Base-by-base conservation (phyloP, 2,329 filamentous ascomycete species). In the Aureobasidium sp. region DNA sequence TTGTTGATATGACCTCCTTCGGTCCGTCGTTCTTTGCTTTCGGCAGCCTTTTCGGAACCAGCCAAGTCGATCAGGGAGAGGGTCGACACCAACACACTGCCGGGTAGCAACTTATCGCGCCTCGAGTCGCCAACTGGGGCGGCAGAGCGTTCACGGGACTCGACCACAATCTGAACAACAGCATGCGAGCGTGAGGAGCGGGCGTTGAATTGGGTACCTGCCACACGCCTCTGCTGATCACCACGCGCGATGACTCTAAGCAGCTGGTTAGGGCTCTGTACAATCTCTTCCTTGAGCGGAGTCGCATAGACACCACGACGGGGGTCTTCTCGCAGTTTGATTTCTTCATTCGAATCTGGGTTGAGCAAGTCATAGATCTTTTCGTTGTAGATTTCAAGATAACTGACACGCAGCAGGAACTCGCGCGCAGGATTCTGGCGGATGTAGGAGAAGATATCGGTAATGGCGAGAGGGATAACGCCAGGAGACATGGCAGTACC, bases 1-100 rank as follows among this genome's bases (percentile, higher is more conserved):
- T 97, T 97, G 80, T 99, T 99, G 77, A 99, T 99, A 72, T 99
- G 94, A 13, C 93, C 93, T 65, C 94, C 94, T 76, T 99, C 94
- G 16, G 91, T 90, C 49, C 94, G 84, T 59, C 94, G 85, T 76
- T 97, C 94, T 73, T 97, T 99, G 60, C 88, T 89, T 70, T 97
- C 94, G 3, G 94, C 94, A 44, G 94, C 94, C 75, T 93, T 91
- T 73, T 99, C 94, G 0, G 94, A 97, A 42, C 94, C 94, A 60
- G 94, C 94, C 67, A 99, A 79, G 82, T 99, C 94, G 66, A 99
- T 99, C 71, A 99, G 77, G 72, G 92, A 97, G 62, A 99, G 77
- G 0, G 94, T 97, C 16, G 93, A 97, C 5, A 99, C 94, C 55
- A 94, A 87, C 6, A 99, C 94, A 63, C 94, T 94, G 55, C 93